phyloP scores from a whole-genome alignment of 495 filamentous ascomycete species.

The Penicillium maclennaniae region DNA sequence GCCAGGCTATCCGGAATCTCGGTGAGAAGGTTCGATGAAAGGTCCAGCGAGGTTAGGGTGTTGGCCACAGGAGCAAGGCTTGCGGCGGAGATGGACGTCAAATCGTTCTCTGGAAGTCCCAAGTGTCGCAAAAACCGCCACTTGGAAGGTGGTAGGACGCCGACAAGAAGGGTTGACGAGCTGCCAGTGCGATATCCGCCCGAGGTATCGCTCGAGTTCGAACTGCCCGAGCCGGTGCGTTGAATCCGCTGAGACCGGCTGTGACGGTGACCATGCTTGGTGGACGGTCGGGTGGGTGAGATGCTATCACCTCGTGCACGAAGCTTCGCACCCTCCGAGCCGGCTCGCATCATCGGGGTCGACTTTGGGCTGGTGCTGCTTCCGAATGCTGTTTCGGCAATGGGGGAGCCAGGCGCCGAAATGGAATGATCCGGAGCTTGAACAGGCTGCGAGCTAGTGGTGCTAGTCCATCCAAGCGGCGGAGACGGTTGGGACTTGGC shows the following conservation, averaged over 20 bases:
- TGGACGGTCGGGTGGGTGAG: slow-evolving; percentile 72
- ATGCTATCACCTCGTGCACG: slow-evolving; percentile 63
- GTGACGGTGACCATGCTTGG: slow-evolving; percentile 62
- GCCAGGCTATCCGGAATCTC: slow-evolving; percentile 89
- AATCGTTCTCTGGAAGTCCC: slow-evolving; percentile 83
- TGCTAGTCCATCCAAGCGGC: slow-evolving; percentile 52
- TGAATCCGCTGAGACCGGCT: slow-evolving; percentile 62
- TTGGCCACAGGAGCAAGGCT: slow-evolving; percentile 79
- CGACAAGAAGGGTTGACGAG: slow-evolving; percentile 65
- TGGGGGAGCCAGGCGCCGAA: slow-evolving; percentile 64
- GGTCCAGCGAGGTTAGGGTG: slow-evolving; percentile 82
- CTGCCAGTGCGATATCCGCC: slow-evolving; percentile 66
- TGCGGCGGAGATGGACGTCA: slow-evolving; percentile 70
- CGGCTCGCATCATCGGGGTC: slow-evolving; percentile 46
- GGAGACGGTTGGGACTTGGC: slow-evolving; percentile 81
- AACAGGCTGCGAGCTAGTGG: slow-evolving; percentile 44
- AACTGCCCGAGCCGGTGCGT: slow-evolving; percentile 86
- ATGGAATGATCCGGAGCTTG: slow-evolving; percentile 54
- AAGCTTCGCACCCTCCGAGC: slow-evolving; percentile 44
- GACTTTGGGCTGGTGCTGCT: slow-evolving; percentile 45
- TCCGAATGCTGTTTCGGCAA: slow-evolving; percentile 43
- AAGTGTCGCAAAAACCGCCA: slow-evolving; percentile 93
- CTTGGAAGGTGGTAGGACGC: slow-evolving; percentile 72
- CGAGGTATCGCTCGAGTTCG: slow-evolving; percentile 75
- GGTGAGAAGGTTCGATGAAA: slow-evolving; percentile 85